Evolutionary conservation across 768 basidiomycete species (phyloP), one percentile per base, ranked within the genome.

Genomic region (Neoboletus magnificus): DNA sequence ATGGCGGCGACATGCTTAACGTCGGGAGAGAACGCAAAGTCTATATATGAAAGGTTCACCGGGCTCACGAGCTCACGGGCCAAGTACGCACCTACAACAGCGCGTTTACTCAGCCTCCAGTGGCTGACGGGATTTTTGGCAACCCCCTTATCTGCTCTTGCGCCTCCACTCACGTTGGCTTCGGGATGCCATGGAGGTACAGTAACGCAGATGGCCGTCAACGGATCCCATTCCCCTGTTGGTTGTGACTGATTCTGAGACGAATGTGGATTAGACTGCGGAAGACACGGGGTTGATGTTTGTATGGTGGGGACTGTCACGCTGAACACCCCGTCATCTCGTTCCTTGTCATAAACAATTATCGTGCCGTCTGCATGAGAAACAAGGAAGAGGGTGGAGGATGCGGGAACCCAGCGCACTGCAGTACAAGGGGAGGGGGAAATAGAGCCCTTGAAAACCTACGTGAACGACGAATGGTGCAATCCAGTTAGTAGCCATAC

Each of bases 1-100:
- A 93, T 91, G 0, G 87, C 89, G 1, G 91, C 96, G 23, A 97
- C 85, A 59, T 88, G 86, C 72, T 90, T 87, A 29, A 92, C 89
- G 64, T 98, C 96, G 0, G 95, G 93, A 13, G 93, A 94, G 71
- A 97, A 96, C 2, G 87, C 89, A 65, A 97, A 91, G 61, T 92
- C 94, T 94, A 56, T 4, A 32, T 22, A 48, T 40, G 30, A 48
- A 23, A 40, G 40, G 23, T 62, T 54, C 56, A 36, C 32, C 41
- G 29, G 1, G 53, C 35, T 32, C 15, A 29, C 29, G 53, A 33
- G 40, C 22, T 18, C 33, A 27, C 27, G 35, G 6, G 27, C 49
- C n/a, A 48, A 22, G 32, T 13, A 69, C 82, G 61, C 64, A 88
- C 92, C 90, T 6, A 89, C 81, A 56, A 95, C 81, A 41, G 82